Evolutionary conservation across 1,284 basidiomycete species (phyloP), one percentile per base, ranked within the genome.

Genomic region (Takashimella koratensis): DNA sequence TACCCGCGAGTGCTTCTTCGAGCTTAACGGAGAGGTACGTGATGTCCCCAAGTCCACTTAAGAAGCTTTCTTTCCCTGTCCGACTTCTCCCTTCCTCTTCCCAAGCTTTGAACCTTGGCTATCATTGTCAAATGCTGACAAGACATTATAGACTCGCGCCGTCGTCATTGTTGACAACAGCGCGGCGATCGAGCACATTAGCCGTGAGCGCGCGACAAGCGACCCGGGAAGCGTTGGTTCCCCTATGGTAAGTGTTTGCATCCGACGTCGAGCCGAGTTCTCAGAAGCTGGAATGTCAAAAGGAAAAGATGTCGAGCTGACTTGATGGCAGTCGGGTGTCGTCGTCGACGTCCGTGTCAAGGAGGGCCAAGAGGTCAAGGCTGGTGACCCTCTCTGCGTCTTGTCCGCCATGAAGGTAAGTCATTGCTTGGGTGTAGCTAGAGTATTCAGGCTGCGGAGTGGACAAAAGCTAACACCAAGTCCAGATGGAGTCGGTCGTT

Each of bases 321-420:
- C 26, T 16, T 8, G 21, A 19, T n/a, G 10, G 21, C 36, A 64
- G 91, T 90, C 91, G 54, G 95, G 95, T 79, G 95, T 98, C 48
- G 92, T 98, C 49, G 88, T 98, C 23, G 96, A 98, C 76, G 91
- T 99, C 49, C 83, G 95, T 63, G 94, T 96, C 58, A 92, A 96
- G 79, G 94, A 98, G 77, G 93, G 92, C 47, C 88, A 93, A 59
- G 86, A 93, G 71, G 91, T 99, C 77, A 96, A 90, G 86, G 95
- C 92, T 76, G 96, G 96, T 57, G 96, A 99, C 70, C 59, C 75
- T 82, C 58, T 75, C 12, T 68, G 70, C 58, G 88, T 93, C 53
- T 78, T 92, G 75, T 90, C 87, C 67, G 90, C 90, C 26, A 93
- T 93, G 90, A 92, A 91, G 84, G 88, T 82, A 65, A 72, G 79